Base-by-base conservation (phyloP, 2,329 filamentous ascomycete genomes). In the Phialemonium atrogriseum region DNA sequence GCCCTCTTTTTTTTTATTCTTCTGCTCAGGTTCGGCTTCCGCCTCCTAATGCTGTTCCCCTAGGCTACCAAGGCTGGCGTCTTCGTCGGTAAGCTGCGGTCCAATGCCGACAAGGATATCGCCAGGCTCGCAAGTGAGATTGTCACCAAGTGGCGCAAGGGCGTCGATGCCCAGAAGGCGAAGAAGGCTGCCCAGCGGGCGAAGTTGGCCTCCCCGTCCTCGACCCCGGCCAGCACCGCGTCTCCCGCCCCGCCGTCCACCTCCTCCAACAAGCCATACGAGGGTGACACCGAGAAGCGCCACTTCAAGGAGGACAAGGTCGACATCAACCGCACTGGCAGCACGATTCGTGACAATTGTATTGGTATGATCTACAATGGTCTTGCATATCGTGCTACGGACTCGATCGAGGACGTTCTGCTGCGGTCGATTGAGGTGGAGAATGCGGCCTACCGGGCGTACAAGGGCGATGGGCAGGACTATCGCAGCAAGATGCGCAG, bases 281-380 rank as follows among this genome's bases (percentile, higher is more conserved):
- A 68, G 39, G 77, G 77, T 47, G 70, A 82, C 44, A 74, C 79
- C 3, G 80, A 88, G 50, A 91, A 87, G 66, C 78, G 91, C 46
- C 85, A 76, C 45, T 84, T 80, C 64, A 80, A 81, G 46, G 71
- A 68, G n/a, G 91, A 96, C 55, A 79, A 80, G 24, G 77, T 94
- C 32, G 78, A 88, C 47, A 73, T 75, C 47, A 75, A 80, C 43
- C 74, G 86, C 32, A 95, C 87, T 11, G 77, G 77, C 28, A 79
- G 81, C 37, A 62, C 69, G 35, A 72, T 73, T 13, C 82, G 91
- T 37, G 84, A 96, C 62, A 81, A 77, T 51, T 94, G 84, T 55
- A 79, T 95, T 40, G 87, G 86, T 30, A 72, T 98, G 25, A 74
- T 98, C 56, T 98, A 96, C 65, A 91, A 98, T 49, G 91, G 88